Conservation (phyloP, 2,329 filamentous ascomycete species). For the Graphilbum fragrans region DNA sequence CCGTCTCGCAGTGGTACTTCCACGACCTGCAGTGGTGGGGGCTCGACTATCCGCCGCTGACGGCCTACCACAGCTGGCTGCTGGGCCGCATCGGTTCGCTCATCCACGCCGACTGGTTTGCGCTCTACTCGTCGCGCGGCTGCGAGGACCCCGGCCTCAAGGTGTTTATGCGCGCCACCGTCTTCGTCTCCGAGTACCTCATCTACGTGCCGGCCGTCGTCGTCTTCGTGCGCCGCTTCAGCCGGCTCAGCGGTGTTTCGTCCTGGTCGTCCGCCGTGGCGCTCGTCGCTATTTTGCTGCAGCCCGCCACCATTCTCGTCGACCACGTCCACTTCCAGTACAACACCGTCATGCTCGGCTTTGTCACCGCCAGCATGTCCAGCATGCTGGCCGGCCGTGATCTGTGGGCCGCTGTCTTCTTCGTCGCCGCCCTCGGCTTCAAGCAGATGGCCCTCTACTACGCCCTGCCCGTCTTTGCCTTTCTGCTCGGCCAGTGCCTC, state of each 20-base stretch:
- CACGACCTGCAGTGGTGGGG: slow-evolving; percentile 97
- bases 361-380: slow-evolving; percentile 76
- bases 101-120: slow-evolving; percentile 80
- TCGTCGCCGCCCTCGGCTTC: slow-evolving; percentile 87
- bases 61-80: slow-evolving; percentile 97
- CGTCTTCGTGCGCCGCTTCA: slow-evolving; percentile 73
- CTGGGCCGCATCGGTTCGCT: slow-evolving; percentile 71
- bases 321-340: slow-evolving; percentile 97
- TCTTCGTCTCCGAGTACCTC: slow-evolving; percentile 82
- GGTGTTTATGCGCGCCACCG: slow-evolving; percentile 90
- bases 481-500: slow-evolving; percentile 77
- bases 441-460: slow-evolving; percentile 99
- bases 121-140: slow-evolving; percentile 69
- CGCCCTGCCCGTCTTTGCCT: slow-evolving; percentile 84
- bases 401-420: slow-evolving; percentile 86
- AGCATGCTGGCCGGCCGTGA: slow-evolving; percentile 76
- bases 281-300: slow-evolving; percentile 81
- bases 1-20: slow-evolving; percentile 93
- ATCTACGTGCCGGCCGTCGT: slow-evolving; percentile 77
- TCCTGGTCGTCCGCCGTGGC: slow-evolving; percentile 77
- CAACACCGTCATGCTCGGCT: slow-evolving; percentile 95
- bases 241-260: slow-evolving; percentile 62
- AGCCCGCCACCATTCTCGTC: slow-evolving; percentile 79
- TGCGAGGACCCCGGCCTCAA: slow-evolving; percentile 70
- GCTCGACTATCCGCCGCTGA: slow-evolving; percentile 92